These are phyloP conservation scores for Pyrenochaeta sp. DNA, from an alignment of 2,329 filamentous ascomycete genomes.

Conservation along the genomic window DNA sequence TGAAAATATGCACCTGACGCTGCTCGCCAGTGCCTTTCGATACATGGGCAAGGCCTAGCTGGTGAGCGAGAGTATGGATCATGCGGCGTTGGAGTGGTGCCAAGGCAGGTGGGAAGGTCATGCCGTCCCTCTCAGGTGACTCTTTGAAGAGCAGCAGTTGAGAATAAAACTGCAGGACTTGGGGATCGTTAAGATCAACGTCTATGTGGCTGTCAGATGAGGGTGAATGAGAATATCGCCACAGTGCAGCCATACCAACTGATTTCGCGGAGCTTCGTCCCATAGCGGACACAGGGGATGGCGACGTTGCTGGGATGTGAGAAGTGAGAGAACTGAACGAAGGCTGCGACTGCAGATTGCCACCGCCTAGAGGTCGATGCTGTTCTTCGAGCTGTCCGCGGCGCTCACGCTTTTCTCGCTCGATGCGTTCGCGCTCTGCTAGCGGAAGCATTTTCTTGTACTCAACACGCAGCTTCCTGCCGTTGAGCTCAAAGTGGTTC, in stretches of 20 bases:
- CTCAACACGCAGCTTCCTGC: slow-evolving; percentile 91
- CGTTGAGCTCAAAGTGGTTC: slow-evolving; percentile 95
- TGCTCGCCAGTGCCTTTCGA: slow-evolving; percentile 89
- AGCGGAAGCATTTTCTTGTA: slow-evolving; percentile 99
- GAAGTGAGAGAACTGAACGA: slow-evolving; percentile 82
- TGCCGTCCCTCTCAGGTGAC: slow-evolving; percentile 75
- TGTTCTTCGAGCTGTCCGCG: slow-evolving; percentile 97
- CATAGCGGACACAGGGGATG: slow-evolving; percentile 70
- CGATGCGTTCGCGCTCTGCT: slow-evolving; percentile 92
- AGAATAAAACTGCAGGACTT: slow-evolving; percentile 86
- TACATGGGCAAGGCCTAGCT: slow-evolving; percentile 89
- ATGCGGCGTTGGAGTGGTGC: slow-evolving; percentile 85
- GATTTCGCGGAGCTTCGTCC: slow-evolving; percentile 53
- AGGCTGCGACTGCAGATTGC: slow-evolving; percentile 79
- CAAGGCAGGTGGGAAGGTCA: slow-evolving; percentile 83
- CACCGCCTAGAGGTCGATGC: slow-evolving; percentile 76
- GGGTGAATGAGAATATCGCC: slow-evolving; percentile 10
- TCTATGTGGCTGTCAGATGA: slow-evolving; percentile 56
- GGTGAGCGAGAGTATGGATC: slow-evolving; percentile 92
- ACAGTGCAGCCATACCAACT: slow-evolving; percentile 48
- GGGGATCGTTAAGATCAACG: slow-evolving; percentile 89
- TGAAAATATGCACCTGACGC: slow-evolving; percentile 89
- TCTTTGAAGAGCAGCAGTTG: slow-evolving; percentile 89
- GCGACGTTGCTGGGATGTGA: slow-evolving; percentile 68
- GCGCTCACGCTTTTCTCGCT: slow-evolving; percentile 95